A percentile compares a stretch with the other conserved stretches of the same genome.
phyloP scores from a whole-genome alignment of 441 rosid genomes.

The Melastoma candidum region DNA sequence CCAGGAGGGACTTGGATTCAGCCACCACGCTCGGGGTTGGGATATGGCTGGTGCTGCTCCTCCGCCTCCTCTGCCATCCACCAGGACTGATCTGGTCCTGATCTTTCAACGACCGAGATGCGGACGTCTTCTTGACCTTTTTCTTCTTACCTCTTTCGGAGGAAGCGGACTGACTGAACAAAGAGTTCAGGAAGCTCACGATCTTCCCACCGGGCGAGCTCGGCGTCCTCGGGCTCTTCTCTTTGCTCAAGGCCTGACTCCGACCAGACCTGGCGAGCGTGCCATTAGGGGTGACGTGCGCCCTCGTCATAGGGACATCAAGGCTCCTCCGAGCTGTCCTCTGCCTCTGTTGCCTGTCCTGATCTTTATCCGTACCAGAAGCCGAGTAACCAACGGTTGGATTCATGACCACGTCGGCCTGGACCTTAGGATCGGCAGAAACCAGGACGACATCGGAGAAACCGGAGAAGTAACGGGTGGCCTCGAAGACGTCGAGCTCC shows the following conservation, averaged over 20 bases:
- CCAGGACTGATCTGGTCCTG: conserved; percentile 47
- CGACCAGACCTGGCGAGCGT: too few relatives aligned
- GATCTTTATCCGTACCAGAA: conserved; percentile 24
- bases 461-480: conserved; percentile 73
- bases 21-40: conserved; percentile 41
- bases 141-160: conserved; percentile 40
- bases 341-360: conserved; percentile 9
- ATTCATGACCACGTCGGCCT: conserved; percentile 25
- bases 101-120: conserved; percentile 40
- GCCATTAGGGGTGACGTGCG: too few relatives aligned
- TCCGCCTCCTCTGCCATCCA: conserved; percentile 52
- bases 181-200: conserved; percentile 13
- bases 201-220: conserved; percentile 47
- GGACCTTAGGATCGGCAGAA: conserved; percentile 19
- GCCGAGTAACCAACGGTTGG: too few relatives aligned
- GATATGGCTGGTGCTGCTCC: conserved; percentile 88
- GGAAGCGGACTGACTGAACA: conserved; percentile 41
- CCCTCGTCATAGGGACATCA: conserved; percentile 32
- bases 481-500: conserved; percentile 91
- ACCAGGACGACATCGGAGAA: conserved; percentile 38
- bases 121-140: conserved; percentile 29
- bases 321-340: conserved; percentile 56
- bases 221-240: conserved; percentile 51
- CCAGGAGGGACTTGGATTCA: conserved; percentile 43
- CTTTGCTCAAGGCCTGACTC: conserved; percentile 34